Evolutionary conservation across 2,329 filamentous ascomycete species (phyloP).

Genomic region (Pyricularia grisea): DNA sequence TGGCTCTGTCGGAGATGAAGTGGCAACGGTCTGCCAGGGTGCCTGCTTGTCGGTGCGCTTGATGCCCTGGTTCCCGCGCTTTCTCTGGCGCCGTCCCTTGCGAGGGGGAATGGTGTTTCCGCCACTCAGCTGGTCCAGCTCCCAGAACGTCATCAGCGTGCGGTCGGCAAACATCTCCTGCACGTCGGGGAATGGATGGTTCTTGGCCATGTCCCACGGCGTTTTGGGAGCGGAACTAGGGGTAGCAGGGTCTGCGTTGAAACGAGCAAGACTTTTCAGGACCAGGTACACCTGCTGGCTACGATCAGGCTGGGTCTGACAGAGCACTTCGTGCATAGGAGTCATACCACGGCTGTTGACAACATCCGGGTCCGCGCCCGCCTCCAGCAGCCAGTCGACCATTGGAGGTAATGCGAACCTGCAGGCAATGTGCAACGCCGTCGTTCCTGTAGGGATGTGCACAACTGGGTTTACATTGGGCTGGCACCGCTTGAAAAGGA

Average conservation of each 20-base stretch:
- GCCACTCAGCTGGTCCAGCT: background rate
- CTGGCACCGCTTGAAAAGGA: background rate
- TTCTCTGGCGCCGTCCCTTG: background rate
- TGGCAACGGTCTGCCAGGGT: background rate
- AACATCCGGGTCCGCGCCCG: conserved; percentile 1
- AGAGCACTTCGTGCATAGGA: background rate
- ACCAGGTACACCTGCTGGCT: background rate
- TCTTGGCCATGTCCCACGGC: background rate
- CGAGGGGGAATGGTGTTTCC: background rate
- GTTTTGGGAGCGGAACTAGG: background rate
- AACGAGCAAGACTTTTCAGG: background rate
- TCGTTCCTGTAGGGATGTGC: background rate
- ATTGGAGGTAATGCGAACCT: background rate
- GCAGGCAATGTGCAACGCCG: conserved; percentile 2
- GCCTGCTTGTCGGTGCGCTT: background rate
- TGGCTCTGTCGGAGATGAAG: background rate
- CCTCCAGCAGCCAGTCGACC: background rate
- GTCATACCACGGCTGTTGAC: background rate
- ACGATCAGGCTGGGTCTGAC: background rate
- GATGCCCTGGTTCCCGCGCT: background rate
- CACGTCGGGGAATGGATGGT: background rate
- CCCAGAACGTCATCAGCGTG: background rate
- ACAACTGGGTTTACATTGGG: background rate
- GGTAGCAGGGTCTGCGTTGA: background rate
- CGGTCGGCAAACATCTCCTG: background rate